These are phyloP conservation scores for Pichia thaimueangensis DNA, from an alignment of 805 yeast genomes.

Conservation along the genomic window DNA sequence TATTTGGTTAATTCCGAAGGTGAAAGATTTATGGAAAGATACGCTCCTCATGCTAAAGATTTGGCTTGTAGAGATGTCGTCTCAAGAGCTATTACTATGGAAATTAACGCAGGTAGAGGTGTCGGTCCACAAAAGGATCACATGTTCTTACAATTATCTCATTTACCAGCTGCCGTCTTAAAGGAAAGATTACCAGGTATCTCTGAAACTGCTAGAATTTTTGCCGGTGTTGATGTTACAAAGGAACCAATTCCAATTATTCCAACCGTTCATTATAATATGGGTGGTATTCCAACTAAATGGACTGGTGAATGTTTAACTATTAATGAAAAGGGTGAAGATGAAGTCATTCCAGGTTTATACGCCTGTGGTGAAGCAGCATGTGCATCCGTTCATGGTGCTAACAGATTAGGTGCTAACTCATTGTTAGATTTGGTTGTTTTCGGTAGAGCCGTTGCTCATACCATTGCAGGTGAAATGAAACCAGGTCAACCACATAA, in stretches of 20 bases:
- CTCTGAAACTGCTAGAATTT: conserved; percentile 95
- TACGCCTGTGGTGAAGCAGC: conserved; percentile 99
- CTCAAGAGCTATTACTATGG: conserved; percentile 97
- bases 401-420: conserved; percentile 98
- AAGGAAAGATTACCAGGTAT: conserved; percentile 98
- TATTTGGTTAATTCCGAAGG: conserved; percentile 93
- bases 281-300: conserved; percentile 99
- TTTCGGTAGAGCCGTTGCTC: conserved; percentile 97
- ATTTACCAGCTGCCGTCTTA: conserved; percentile 85
- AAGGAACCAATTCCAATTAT: conserved; percentile 98
- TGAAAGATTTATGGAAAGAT: conserved; percentile 99
- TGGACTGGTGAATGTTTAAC: conserved; percentile 94
- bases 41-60: conserved; percentile 98
- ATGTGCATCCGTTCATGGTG: conserved; percentile 98
- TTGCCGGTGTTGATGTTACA: conserved; percentile 99
- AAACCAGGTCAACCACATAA: conserved; percentile 85
- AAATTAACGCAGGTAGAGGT: conserved; percentile 98
- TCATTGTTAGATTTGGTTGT: conserved; percentile 94
- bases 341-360: conserved; percentile 85
- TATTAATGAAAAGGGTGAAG: conserved; percentile 79
- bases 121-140: conserved; percentile 96
- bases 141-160: conserved; percentile 89
- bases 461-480: conserved; percentile 77
- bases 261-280: conserved; percentile 98
- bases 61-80: conserved; percentile 98